Base-by-base conservation (phyloP, 176 grass and related monocot genomes). In the Musa beccarii region DNA sequence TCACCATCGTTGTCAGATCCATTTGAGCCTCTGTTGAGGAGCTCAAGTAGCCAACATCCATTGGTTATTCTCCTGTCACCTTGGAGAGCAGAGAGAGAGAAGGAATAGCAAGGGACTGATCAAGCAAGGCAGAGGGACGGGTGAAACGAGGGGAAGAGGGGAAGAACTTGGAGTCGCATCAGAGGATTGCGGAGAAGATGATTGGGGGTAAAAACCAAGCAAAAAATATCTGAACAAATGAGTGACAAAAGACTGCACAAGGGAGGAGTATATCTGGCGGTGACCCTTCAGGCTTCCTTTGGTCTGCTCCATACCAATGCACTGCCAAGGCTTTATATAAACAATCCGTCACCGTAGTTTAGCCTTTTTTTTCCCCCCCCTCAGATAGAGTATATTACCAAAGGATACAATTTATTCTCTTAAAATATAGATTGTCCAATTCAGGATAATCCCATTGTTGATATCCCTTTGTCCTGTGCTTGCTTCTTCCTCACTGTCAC, bases 281-380 rank as follows among this genome's bases (percentile, higher is more conserved):
- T 70, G 17, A 14, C 29, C 20, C 12, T 70, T 22, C 68, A 22
- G 20, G 43, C 9, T 51, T 70, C 43, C 43, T 25, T 70, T 51
- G 14, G 15, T 9, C 16, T 70, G 68, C 19, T n/a, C 17, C n/a
- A 20, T 51, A 10, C 68, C 68, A 70, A 21, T 51, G 68, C 34
- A 70, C 23, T 11, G 12, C 23, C 68, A 66, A 50, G 34, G 34
- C 68, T 51, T 70, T 70, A 70, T 70, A 70, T 70, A 70, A 50
- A 34, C 2, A 8, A 19, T 10, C 51, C 19, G 15, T 43, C 34
- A 43, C 34, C 3, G 1, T 51, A 19, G 23, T 11, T 20, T 51
- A 6, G 34, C 34, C 34, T 43, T 43, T 29, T 29, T 2, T 29
- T 29, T 29, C 29, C 25, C 25, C 25, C 25, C 1, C 25, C 29